Base-by-base conservation (phyloP, 2,329 filamentous ascomycete genomes). In the Blastomyces parvus region DNA sequence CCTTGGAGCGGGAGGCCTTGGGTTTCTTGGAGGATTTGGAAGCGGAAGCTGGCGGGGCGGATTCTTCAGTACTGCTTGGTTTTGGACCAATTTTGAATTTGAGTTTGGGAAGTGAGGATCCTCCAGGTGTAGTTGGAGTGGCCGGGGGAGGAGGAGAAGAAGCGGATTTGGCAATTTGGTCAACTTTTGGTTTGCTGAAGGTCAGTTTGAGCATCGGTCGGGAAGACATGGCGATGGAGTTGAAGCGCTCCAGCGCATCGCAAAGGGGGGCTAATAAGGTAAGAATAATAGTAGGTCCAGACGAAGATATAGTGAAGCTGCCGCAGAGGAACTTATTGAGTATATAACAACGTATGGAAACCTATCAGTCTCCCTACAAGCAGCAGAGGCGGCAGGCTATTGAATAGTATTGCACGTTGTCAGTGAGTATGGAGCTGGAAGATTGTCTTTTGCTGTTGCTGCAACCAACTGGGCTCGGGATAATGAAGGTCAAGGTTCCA, bases 191-290 rank as follows among this genome's bases (percentile, higher is more conserved):
- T 66, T 78, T 78, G 64, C 72, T 71, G 60, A 78, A 73, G 42
- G 74, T 78, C 63, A 79, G 73, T 66, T 79, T 79, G 25, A 79
- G 67, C n/a, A 72, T 69, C 13, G 73, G 74, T 52, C 73, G 70
- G 33, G 72, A 73, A 44, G 75, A 74, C 75, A 78, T 77, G 62
- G 62, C 68, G 69, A 62, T 46, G 38, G 25, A 27, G n/a, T 46
- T 46, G 30, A 44, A 22, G 38, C 27, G 8, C 19, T 17, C 5
- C 11, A 11, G 27, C 9, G 11, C 27, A n/a, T 30, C 36, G 44
- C 25, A 55, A 27, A 6, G 33, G n/a, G 36, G 42, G 8, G 9
- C n/a, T 27, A 52, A 42, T 36, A 52, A 52, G 22, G 59, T 38
- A 62, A 2, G 17, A 14, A 8, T 0, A 33, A 30, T 9, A 36